These are phyloP conservation scores for Colletotrichum spinosum DNA, from an alignment of 2,329 filamentous ascomycete species.

Conservation along the genomic window DNA sequence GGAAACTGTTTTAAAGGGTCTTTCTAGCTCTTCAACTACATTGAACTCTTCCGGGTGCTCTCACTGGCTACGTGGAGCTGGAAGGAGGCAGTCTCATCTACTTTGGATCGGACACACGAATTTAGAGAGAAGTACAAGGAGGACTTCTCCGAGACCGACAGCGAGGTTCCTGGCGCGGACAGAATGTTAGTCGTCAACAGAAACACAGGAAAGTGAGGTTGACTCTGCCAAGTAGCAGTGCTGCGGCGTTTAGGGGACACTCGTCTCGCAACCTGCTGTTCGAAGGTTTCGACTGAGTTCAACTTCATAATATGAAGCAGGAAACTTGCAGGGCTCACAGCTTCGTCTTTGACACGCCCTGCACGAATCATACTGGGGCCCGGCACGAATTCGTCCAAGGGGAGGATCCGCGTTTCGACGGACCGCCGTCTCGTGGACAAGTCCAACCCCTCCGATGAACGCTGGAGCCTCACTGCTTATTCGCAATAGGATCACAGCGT, in stretches of 20 bases:
- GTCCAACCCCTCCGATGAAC: conserved; percentile 60
- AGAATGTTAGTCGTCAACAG: conserved; percentile 63
- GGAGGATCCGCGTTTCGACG: conserved; percentile 65
- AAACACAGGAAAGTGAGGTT: conserved; percentile 68
- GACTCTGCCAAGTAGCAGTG: conserved; percentile 53
- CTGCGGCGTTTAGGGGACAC: conserved; percentile 3
- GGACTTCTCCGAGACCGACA: conserved; percentile 54
- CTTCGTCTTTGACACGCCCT: conserved; percentile 51
- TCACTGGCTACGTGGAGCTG: conserved; percentile 64
- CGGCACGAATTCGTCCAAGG: conserved; percentile 62
- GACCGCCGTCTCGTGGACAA: conserved; percentile 65
- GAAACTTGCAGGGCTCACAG: conserved; percentile 52
- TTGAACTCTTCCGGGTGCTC: conserved; percentile 61
- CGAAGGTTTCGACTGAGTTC: background rate
- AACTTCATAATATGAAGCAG: background rate
- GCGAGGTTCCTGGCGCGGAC: conserved; percentile 63
- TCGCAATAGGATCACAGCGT: conserved; percentile 2
- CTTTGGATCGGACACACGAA: conserved; percentile 57
- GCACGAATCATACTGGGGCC: conserved; percentile 64
- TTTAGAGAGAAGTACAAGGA: conserved; percentile 8
- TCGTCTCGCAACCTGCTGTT: background rate
- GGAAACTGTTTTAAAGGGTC: conserved; percentile 2
- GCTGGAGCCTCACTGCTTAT: background rate
- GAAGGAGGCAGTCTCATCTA: conserved; percentile 72
- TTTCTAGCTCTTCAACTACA: conserved; percentile 14